These are phyloP conservation scores for Byssothecium circinans DNA, from an alignment of 2,329 filamentous ascomycete species.

Conservation along the genomic window DNA sequence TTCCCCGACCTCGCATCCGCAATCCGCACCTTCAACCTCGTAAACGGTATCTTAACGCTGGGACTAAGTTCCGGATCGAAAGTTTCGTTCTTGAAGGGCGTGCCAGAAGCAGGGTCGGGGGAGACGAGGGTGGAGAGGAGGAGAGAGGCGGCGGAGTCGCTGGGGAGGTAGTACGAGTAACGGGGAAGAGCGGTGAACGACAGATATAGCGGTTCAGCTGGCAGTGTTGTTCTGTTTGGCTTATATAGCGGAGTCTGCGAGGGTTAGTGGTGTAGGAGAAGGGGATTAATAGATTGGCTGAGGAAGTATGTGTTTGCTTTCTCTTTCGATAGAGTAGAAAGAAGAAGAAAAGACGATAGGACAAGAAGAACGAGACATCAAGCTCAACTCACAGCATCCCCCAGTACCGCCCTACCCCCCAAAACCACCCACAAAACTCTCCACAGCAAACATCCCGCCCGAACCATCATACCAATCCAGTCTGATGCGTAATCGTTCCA, in stretches of 20 bases:
- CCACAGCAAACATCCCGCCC: no score
- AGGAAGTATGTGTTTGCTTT: no score
- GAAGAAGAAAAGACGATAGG: no score
- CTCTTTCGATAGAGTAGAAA: no score
- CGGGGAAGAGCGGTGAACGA: constrained; percentile 50
- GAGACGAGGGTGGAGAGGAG: constrained; percentile 56
- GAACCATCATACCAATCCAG: no score
- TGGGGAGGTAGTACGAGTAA: constrained; percentile 52
- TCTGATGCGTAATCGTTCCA: no score
- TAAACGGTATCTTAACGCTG: constrained; percentile 14
- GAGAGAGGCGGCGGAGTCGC: constrained; percentile 47
- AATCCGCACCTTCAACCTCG: constrained; percentile 28
- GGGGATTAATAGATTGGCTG: no score
- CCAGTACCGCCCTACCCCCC: no score
- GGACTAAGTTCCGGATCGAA: constrained; percentile 7
- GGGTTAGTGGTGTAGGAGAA: no score
- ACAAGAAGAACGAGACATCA: no score
- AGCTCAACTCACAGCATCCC: no score
- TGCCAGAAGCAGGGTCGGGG: constrained; percentile 44
- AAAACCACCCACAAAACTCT: no score
- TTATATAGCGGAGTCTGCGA: background rate
- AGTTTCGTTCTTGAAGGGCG: constrained; percentile 29
- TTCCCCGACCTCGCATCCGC: constrained; percentile 16
- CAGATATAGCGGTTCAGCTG: constrained; percentile 10
- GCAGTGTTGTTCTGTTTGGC: background rate